These are phyloP conservation scores for Paraglomus brasilianum DNA, from an alignment of 192 early-diverging fungal species.

Conservation along the genomic window DNA sequence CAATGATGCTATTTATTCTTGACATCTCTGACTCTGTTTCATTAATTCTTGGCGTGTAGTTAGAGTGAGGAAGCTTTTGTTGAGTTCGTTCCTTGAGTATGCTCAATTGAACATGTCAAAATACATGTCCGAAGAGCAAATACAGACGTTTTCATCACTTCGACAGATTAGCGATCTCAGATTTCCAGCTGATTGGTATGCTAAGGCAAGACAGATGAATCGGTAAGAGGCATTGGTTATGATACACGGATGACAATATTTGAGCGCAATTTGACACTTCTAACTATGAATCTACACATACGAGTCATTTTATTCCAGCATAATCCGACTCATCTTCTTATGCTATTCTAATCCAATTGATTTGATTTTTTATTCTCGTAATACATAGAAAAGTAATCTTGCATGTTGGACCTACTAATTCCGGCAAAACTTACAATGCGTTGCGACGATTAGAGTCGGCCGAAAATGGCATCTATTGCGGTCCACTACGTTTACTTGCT, in stretches of 20 bases:
- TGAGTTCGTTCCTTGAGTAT: conserved; percentile 47
- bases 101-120: conserved; percentile 10
- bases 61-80: conserved; percentile 30
- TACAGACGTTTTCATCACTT: conserved; percentile 47
- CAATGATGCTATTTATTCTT: neutral
- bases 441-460: conserved; percentile 66
- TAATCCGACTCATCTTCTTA: neutral
- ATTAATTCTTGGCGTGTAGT: neutral
- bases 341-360: neutral
- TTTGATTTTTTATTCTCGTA: neutral
- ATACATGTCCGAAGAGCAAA: conserved; percentile 38
- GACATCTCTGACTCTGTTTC: neutral
- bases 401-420: conserved; percentile 97
- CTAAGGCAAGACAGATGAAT: conserved; percentile 68
- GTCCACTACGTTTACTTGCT: conserved; percentile 88
- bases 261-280: neutral
- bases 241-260: neutral
- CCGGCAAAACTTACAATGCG: conserved; percentile 93
- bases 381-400: conserved; percentile 72
- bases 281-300: neutral
- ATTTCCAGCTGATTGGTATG: conserved; percentile 79
- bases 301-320: neutral
- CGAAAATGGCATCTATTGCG: conserved; percentile 77
- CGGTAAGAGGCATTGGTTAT: conserved; percentile 44
- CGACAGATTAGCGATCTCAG: conserved; percentile 71